A percentile compares a stretch with the other conserved stretches of the same genome.
phyloP scores from a whole-genome alignment of 441 rosid genomes.

The Pelargonium australe region DNA sequence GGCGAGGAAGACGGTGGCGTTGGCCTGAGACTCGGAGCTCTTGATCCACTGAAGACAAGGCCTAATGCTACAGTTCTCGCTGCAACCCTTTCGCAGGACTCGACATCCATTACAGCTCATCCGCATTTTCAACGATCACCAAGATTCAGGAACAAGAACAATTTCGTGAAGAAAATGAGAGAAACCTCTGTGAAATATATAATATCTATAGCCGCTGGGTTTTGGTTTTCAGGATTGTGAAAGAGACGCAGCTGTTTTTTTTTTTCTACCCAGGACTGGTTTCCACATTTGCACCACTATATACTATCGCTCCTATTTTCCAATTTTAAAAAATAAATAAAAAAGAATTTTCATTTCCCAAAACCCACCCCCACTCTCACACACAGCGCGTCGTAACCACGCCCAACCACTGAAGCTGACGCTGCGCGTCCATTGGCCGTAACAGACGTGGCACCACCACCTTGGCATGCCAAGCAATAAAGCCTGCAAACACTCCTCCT shows the following conservation, averaged over 20 bases:
- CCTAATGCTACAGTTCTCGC: constrained; percentile 57
- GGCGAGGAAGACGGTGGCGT: constrained; percentile 73
- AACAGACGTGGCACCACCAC: constrained; percentile 8
- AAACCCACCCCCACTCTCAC: neutral
- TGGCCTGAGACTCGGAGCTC: constrained; percentile 56
- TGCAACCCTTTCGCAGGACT: constrained; percentile 68
- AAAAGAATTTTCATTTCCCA: neutral
- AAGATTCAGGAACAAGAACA: neutral
- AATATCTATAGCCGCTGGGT: constrained; percentile 37
- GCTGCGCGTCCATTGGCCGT: neutral
- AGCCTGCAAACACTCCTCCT: constrained; percentile 1
- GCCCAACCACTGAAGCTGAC: neutral
- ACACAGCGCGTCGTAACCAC: neutral
- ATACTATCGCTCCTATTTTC: neutral
- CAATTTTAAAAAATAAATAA: neutral
- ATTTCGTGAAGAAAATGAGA: neutral
- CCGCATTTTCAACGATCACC: constrained; percentile 32
- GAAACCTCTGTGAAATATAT: constrained; percentile 8
- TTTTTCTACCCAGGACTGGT: constrained; percentile 25
- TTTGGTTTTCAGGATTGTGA: constrained; percentile 16
- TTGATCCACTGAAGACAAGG: constrained; percentile 72
- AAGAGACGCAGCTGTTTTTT: constrained; percentile 32
- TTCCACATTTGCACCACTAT: constrained; percentile 21
- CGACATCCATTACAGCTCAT: constrained; percentile 79
- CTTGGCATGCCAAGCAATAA: neutral